Percentiles rank a stretch among this genome's conserved stretches.
Conservation (phyloP, 1,284 basidiomycete species). For the Wolfiporia cocos region DNA sequence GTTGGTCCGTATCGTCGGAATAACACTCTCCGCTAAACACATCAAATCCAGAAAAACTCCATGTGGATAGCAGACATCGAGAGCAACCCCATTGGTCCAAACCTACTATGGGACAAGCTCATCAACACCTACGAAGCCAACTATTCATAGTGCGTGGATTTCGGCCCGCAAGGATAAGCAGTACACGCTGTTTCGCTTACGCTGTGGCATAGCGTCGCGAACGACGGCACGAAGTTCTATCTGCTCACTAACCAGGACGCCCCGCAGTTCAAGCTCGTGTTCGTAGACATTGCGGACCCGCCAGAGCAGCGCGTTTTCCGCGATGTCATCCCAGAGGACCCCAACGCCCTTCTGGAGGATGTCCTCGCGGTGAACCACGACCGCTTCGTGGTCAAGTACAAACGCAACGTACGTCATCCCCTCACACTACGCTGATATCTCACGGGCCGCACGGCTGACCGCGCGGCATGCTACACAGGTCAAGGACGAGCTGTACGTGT, state of each 20-base stretch:
- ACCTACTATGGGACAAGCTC: conserved; percentile 68
- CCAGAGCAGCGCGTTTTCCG: conserved; percentile 34
- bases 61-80: conserved; percentile 69
- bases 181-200: too few relatives aligned
- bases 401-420: conserved; percentile 55
- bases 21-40: too few relatives aligned
- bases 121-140: conserved; percentile 58
- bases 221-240: conserved; percentile 63
- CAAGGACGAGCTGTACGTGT: conserved; percentile 79
- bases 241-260: conserved; percentile 64
- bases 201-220: conserved; percentile 47
- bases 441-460: neutral
- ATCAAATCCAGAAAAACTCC: conserved; percentile 69
- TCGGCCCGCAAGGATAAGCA: neutral
- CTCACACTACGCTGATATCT: too few relatives aligned
- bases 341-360: conserved; percentile 53
- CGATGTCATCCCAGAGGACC: conserved; percentile 71
- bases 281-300: conserved; percentile 54
- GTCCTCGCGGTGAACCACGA: conserved; percentile 50
- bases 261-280: conserved; percentile 61
- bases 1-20: too few relatives aligned
- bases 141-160: conserved; percentile 49
- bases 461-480: conserved; percentile 39
- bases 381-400: conserved; percentile 63
- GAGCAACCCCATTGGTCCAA: conserved; percentile 48